These are phyloP conservation scores for Panicum virgatum DNA, from an alignment of 202 grass and related monocot species.

Conservation along the genomic window DNA sequence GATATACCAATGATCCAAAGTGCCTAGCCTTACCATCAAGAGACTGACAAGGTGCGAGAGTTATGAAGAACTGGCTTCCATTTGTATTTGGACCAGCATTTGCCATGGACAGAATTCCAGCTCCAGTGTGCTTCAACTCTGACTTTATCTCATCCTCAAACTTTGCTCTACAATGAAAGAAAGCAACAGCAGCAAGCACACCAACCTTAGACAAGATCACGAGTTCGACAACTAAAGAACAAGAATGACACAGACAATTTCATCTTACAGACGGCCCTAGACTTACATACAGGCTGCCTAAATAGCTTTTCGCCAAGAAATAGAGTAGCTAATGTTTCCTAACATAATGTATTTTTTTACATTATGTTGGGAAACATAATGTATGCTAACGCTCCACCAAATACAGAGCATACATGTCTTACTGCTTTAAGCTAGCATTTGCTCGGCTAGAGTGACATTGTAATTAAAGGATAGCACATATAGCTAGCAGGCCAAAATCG, in stretches of 20 bases:
- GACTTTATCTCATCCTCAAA: conserved; percentile 92
- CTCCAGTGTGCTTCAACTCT: conserved; percentile 93
- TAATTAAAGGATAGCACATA: not conserved
- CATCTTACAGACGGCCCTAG: not conserved
- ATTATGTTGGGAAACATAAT: no score
- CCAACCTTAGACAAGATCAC: not conserved
- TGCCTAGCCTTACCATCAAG: conserved; percentile 75
- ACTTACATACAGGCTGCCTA: not conserved
- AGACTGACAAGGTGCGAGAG: conserved; percentile 90
- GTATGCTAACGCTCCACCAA: not conserved
- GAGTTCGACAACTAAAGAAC: conserved; percentile 10
- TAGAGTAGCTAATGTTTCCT: not conserved
- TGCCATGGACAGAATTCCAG: conserved; percentile 92
- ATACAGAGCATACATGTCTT: not conserved
- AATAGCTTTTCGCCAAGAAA: not conserved
- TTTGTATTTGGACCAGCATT: conserved; percentile 94
- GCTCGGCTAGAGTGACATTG: not conserved
- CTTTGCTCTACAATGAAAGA: conserved; percentile 57
- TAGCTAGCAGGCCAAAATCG: not conserved
- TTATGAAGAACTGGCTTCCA: conserved; percentile 97
- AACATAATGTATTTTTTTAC: no score
- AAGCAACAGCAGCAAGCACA: not conserved
- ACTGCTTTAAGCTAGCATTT: not conserved
- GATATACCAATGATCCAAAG: no score
- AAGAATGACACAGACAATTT: not conserved